Base-by-base conservation (phyloP, 176 grass and related monocot genomes). In the Thinopyrum elongatum region DNA sequence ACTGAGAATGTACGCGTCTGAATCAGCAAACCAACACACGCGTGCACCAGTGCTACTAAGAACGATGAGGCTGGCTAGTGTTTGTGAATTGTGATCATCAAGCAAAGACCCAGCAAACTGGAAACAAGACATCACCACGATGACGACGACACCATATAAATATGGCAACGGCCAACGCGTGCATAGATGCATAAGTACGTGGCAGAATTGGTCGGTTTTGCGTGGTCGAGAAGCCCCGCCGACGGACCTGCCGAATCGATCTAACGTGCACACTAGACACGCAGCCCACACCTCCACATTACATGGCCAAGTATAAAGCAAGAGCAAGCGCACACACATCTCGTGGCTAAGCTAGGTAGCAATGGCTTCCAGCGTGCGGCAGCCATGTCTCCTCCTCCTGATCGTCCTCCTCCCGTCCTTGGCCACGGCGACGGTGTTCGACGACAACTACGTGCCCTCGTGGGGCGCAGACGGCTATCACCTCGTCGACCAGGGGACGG, bases 401-500 rank as follows among this genome's bases (percentile, higher is more conserved):
- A 3, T 49, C 46, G 1, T 47, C 17, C 0, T 63, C 34, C 21
- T 85, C 22, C 38, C 21, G 16, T 21, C 21, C 39, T 14, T 7
- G 17, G 39, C 21, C n/a, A 16, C 31, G 47, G 61, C 25, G 41
- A 3, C 46, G 34, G 78, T 28, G 23, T 97, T 97, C 80, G 67
- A 92, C 16, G 33, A 92, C 25, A 97, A 89, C 75, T 97, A 97
- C 67, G 85, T 3, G 51, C 66, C 84, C 1, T 61, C 69, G 63
- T 97, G 85, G 76, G 94, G 94, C 22, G 75, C n/a, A 2, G 88
- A 90, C 57, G 78, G 87, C 2, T 31, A 75, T 38, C 92, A 94
- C 81, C 76, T 92, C 4, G 53, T 81, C 15, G 30, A 74, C 69
- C 66, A 76, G 29, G 87, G 92, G 3, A 85, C 75, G 9, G 83